Conservation (phyloP, 1,139 yeast genomes). For the Saccharomyces hybrid region DNA sequence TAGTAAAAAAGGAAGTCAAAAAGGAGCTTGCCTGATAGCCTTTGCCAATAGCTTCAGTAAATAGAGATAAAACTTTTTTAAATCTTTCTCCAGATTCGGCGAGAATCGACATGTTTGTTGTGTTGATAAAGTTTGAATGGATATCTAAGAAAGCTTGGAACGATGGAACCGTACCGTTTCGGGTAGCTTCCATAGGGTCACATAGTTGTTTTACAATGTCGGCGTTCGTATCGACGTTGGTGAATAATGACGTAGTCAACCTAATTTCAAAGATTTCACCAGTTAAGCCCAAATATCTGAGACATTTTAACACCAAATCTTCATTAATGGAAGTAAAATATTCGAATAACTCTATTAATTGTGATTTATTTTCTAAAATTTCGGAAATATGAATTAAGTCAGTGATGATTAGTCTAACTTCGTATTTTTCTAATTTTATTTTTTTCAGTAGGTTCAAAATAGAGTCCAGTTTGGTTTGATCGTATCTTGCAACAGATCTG, state of each 20-base stretch:
- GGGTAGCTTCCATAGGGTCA: conserved; percentile 26
- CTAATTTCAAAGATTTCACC: conserved; percentile 59
- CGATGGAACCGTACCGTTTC: conserved; percentile 19
- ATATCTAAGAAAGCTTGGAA: conserved; percentile 30
- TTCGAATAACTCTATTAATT: conserved; percentile 41
- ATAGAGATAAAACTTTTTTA: conserved; percentile 37
- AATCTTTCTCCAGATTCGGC: conserved; percentile 40
- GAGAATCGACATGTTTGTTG: conserved; percentile 25
- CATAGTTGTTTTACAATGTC: conserved; percentile 26
- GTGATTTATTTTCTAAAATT: conserved; percentile 34
- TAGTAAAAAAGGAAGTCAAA: conserved; percentile 32
- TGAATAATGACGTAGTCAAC: conserved; percentile 51
- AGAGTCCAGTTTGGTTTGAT: conserved; percentile 31
- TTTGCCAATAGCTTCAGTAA: conserved; percentile 36
- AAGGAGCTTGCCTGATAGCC: conserved; percentile 33
- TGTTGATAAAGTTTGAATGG: conserved; percentile 24
- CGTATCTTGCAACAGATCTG: conserved; percentile 36
- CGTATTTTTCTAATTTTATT: conserved; percentile 33
- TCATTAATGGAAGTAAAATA: conserved; percentile 37
- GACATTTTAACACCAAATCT: conserved; percentile 37
- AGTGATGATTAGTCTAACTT: conserved; percentile 34
- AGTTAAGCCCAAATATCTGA: conserved; percentile 37
- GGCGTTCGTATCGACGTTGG: conserved; percentile 18
- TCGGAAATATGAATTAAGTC: conserved; percentile 36
- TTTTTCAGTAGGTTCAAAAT: conserved; percentile 29